phyloP scores from a whole-genome alignment of 2,329 filamentous ascomycete genomes.

The Fusarium transvaalense region DNA sequence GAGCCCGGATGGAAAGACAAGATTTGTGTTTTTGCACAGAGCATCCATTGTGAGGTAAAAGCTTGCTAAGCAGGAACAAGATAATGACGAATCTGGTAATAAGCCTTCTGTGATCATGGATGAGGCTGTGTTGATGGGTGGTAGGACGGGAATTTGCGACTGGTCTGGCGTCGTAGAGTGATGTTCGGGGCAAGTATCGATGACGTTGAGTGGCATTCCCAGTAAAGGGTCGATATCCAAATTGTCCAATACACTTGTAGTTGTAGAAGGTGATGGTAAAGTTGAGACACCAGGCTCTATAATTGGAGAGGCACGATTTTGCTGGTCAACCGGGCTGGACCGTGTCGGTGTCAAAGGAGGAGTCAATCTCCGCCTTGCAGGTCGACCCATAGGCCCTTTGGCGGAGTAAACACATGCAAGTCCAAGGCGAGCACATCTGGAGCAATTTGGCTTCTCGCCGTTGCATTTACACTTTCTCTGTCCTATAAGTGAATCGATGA shows the following conservation, averaged over 20 bases:
- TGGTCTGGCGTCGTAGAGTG: accelerated
- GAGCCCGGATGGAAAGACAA: neutral
- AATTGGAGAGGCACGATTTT: accelerated
- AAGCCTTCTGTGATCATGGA: accelerated
- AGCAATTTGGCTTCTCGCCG: neutral
- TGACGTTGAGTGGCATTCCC: neutral
- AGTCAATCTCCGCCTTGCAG: neutral
- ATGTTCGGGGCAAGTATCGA: neutral
- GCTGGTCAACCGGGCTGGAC: neutral
- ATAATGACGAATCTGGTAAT: neutral
- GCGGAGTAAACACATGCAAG: neutral
- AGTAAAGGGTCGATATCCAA: neutral
- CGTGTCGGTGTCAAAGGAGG: neutral
- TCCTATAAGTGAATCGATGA: neutral
- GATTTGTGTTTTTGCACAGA: conserved; percentile 3
- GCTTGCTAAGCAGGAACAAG: conserved; percentile 2
- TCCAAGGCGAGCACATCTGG: accelerated
- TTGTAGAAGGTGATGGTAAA: neutral
- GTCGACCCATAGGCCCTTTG: neutral
- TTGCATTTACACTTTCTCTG: conserved; percentile 5
- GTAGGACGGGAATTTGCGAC: accelerated
- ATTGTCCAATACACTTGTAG: neutral
- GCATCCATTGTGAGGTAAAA: conserved; percentile 13
- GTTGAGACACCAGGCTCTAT: neutral
- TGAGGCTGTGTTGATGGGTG: neutral